Evolutionary conservation across 345 rosid species (phyloP).

Genomic region (Boechera divaricarpa): DNA sequence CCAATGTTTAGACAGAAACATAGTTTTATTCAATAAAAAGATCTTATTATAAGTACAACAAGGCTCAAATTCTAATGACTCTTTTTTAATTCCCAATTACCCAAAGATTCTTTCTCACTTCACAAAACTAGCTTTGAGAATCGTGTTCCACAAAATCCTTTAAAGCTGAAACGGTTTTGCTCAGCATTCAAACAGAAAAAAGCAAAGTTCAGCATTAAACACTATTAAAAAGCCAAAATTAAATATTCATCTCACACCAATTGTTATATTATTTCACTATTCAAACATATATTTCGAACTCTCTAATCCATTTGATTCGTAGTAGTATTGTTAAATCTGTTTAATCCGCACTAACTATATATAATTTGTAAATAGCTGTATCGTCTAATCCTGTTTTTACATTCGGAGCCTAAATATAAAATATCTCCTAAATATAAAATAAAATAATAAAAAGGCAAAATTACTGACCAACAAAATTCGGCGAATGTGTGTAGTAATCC

Average conservation of each 20-base stretch:
- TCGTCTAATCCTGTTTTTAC: too few species aligned
- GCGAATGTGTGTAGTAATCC: slow-evolving; percentile 18
- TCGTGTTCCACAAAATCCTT: slow-evolving; percentile 27
- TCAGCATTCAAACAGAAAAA: neutral
- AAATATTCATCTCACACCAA: too few species aligned
- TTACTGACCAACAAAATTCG: neutral
- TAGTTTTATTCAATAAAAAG: neutral
- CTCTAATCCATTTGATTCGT: too few species aligned
- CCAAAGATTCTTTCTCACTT: slow-evolving; percentile 21
- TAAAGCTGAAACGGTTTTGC: slow-evolving; percentile 33
- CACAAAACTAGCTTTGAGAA: slow-evolving; percentile 2
- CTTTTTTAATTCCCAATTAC: slow-evolving; percentile 11
- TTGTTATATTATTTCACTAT: too few species aligned
- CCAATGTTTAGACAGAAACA: neutral
- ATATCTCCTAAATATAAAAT: neutral
- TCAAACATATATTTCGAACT: too few species aligned
- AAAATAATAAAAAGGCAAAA: neutral
- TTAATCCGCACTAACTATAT: too few species aligned
- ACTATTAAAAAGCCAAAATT: neutral
- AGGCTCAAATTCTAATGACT: slow-evolving; percentile 12
- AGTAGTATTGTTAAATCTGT: too few species aligned
- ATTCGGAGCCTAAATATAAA: too few species aligned
- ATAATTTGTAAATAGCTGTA: too few species aligned
- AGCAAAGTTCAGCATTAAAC: neutral
- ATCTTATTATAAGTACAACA: neutral